Conservation (phyloP, 768 basidiomycete species). For the Kwoniella heveanensis region DNA sequence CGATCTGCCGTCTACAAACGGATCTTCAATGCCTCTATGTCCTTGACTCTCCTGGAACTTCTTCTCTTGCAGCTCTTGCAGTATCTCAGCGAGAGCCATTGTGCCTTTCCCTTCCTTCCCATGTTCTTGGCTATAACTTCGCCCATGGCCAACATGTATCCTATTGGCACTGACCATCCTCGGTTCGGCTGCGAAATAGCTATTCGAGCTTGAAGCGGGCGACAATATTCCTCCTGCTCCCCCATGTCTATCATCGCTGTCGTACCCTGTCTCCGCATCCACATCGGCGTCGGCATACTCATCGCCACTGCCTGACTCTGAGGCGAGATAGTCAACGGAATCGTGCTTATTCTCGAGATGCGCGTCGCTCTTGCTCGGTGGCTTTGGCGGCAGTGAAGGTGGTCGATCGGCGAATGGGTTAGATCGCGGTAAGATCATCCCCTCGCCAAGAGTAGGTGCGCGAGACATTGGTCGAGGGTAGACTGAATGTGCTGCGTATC, state of each 20-base stretch:
- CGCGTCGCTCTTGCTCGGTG: too few species aligned
- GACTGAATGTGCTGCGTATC: slow-evolving; percentile 10
- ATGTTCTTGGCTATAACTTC: background rate
- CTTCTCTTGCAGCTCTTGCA: slow-evolving; percentile 18
- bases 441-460: slow-evolving; percentile 40
- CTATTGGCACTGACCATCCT: slow-evolving; percentile 7
- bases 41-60: background rate
- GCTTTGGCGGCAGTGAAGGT: slow-evolving; percentile 5
- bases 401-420: slow-evolving; percentile 17
- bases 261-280: background rate
- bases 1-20: background rate
- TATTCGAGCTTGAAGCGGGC: slow-evolving; percentile 6
- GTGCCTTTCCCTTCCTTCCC: slow-evolving; percentile 6
- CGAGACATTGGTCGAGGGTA: slow-evolving; percentile 48
- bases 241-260: slow-evolving; percentile 5
- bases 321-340: slow-evolving; percentile 19
- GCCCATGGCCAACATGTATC: slow-evolving; percentile 4
- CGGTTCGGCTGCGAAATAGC: slow-evolving; percentile 20
- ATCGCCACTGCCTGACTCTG: background rate
- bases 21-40: background rate
- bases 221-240: slow-evolving; percentile 3
- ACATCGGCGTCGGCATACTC: background rate
- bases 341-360: slow-evolving; percentile 10
- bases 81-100: slow-evolving; percentile 12
- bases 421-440: slow-evolving; percentile 6